phyloP scores from a whole-genome alignment of 2,329 filamentous ascomycete species.

The Coniochaeta pulveracea region DNA sequence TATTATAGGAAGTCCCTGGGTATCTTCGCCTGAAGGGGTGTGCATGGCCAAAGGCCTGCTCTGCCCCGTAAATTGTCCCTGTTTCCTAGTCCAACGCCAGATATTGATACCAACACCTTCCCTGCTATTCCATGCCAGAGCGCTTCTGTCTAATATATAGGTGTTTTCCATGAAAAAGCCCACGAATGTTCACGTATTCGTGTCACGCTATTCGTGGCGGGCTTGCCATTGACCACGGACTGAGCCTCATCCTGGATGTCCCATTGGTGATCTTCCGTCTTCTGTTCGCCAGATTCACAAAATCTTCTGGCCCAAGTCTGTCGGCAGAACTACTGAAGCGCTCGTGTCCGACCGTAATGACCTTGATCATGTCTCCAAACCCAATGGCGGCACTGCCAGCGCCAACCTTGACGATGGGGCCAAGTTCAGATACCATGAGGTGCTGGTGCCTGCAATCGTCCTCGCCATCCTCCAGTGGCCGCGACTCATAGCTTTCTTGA shows the following conservation, averaged over 20 bases:
- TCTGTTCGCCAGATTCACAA: constrained; percentile 25
- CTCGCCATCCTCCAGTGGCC: constrained; percentile 20
- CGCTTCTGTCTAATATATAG: too few species aligned
- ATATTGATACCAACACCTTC: too few species aligned
- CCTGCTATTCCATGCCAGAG: too few species aligned
- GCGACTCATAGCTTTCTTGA: constrained; percentile 31
- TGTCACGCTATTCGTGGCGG: too few species aligned
- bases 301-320: constrained; percentile 16
- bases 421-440: constrained; percentile 54
- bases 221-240: too few species aligned
- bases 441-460: constrained; percentile 17
- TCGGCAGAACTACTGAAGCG: constrained; percentile 39
- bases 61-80: too few species aligned
- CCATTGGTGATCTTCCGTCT: constrained; percentile 15
- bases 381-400: constrained; percentile 55
- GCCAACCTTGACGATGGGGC: constrained; percentile 53
- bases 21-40: too few species aligned
- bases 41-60: too few species aligned
- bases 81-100: too few species aligned
- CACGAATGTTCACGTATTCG: too few species aligned
- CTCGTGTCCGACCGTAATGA: constrained; percentile 56
- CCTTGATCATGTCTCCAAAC: constrained; percentile 62
- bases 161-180: too few species aligned
- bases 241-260: constrained; percentile 3
- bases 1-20: too few species aligned